A percentile compares a stretch with the other conserved stretches of the same genome.
These are phyloP conservation scores for Diplosphaera chodatii DNA, from an alignment of 139 green algal species.

Conservation along the genomic window DNA sequence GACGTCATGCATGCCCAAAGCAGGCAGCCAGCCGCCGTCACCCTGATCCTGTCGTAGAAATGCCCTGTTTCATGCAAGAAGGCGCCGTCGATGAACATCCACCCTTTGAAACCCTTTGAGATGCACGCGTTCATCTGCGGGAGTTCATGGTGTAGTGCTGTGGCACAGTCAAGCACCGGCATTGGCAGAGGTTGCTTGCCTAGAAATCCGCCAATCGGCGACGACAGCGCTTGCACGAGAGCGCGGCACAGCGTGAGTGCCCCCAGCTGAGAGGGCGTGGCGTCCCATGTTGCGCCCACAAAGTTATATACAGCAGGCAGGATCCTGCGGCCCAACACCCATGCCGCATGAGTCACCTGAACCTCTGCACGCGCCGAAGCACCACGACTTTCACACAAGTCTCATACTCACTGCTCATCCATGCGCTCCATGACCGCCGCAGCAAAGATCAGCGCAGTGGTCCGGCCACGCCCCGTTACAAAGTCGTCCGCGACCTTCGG, in stretches of 20 bases:
- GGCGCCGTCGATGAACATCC: too few relatives aligned
- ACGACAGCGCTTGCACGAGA: conserved; percentile 56
- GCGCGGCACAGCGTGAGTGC: conserved; percentile 58
- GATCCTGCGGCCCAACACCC: conserved; percentile 26
- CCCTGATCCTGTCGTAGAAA: conserved; percentile 29
- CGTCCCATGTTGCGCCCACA: conserved; percentile 48
- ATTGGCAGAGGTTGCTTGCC: conserved; percentile 2
- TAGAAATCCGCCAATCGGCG: conserved; percentile 37
- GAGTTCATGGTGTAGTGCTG: too few relatives aligned
- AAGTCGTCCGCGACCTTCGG: not conserved
- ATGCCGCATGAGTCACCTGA: too few relatives aligned
- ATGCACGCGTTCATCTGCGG: too few relatives aligned
- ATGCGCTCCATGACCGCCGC: not conserved
- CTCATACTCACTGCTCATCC: too few relatives aligned
- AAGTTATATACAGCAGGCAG: conserved; percentile 73
- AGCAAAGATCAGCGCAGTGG: not conserved
- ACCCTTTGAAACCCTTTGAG: too few relatives aligned
- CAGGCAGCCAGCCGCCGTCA: conserved; percentile 49
- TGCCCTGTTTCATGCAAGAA: too few relatives aligned
- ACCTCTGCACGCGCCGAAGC: too few relatives aligned
- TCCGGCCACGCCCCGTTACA: not conserved
- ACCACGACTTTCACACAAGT: too few relatives aligned
- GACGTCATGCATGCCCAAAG: conserved; percentile 60
- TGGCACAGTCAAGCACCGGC: too few relatives aligned
- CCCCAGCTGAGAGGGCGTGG: conserved; percentile 62